Evolutionary conservation across 192 early-diverging fungal species (phyloP), one percentile per base, ranked within the genome.

Genomic region (Dissophora globulifera): DNA sequence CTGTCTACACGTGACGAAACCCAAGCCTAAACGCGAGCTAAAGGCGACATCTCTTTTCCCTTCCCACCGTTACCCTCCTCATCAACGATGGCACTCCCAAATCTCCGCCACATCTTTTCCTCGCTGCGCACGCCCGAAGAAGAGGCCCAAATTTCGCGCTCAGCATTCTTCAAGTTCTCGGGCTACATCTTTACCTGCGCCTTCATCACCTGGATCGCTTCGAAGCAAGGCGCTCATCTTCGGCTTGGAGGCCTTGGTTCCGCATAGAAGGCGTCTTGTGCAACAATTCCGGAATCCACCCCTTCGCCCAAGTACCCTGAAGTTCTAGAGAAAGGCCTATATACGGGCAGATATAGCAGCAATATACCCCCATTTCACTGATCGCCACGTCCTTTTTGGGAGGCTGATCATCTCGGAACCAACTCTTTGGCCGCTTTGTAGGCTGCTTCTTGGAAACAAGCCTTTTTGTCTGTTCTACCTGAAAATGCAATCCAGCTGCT

Each of bases 131-230:
- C 86, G 45, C 84, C 86, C 6, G 86, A 87, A 59, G 84, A 87
- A 67, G 86, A 87, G 51, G 57, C 82, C 35, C 84, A 85, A 57
- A 81, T 81, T 49, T 87, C 86, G 15, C 78, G 86, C 11, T 78
- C 78, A 0, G 86, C 86, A 35, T 87, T 87, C 58, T 87, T 87
- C 68, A 87, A 85, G 55, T 87, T 87, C 57, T 78, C 81, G 29
- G 86, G 86, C 12, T 87, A 81, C 57, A 78, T 87, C 12, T 53
- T 87, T 26, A 84, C 86, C 47, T 87, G 86, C 50, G 85, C 85
- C 43, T 79, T 79, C 50, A 85, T 87, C 58, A 87, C 86, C 8
- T 74, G 69, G 69, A 35, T 74, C 3, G 69, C 69, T 10, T 41
- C 61, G 15, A 74, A 74, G 55, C 60, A 74, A n/a, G 69, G 69